phyloP scores from a whole-genome alignment of 371 early-diverging fungal species.

The Lichtheimia ornata region DNA sequence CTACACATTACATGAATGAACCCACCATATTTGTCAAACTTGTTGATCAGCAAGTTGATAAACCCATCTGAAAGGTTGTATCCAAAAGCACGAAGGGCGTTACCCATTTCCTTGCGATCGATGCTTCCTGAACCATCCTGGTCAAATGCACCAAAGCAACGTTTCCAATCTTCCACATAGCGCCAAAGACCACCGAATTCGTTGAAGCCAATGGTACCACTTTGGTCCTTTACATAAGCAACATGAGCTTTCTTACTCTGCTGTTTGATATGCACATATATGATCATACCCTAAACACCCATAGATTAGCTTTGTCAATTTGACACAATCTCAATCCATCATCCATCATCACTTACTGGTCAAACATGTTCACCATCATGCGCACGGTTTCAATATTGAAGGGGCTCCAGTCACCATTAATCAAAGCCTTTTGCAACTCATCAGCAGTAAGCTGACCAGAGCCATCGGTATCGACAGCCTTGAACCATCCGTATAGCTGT shows the following conservation, averaged over 20 bases:
- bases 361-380: conserved; percentile 72
- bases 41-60: conserved; percentile 62
- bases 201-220: conserved; percentile 74
- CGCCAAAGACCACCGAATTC: conserved; percentile 80
- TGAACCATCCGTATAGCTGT: conserved; percentile 69
- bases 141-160: conserved; percentile 81
- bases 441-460: conserved; percentile 50
- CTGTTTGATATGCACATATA: not conserved
- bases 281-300: not conserved
- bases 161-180: conserved; percentile 74
- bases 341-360: conserved; percentile 41
- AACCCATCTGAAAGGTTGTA: conserved; percentile 64
- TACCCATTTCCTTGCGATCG: conserved; percentile 67
- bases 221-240: conserved; percentile 32
- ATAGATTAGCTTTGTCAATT: not conserved
- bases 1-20: not conserved
- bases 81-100: conserved; percentile 79
- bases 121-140: conserved; percentile 77
- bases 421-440: conserved; percentile 59
- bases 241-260: not conserved
- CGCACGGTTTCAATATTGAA: conserved; percentile 63
- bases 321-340: no score
- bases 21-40: conserved; percentile 73
- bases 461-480: conserved; percentile 68
- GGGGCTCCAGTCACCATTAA: conserved; percentile 69